Evolutionary conservation across 257 asterid species (phyloP).

Genomic region (Rubia yunnanensis): DNA sequence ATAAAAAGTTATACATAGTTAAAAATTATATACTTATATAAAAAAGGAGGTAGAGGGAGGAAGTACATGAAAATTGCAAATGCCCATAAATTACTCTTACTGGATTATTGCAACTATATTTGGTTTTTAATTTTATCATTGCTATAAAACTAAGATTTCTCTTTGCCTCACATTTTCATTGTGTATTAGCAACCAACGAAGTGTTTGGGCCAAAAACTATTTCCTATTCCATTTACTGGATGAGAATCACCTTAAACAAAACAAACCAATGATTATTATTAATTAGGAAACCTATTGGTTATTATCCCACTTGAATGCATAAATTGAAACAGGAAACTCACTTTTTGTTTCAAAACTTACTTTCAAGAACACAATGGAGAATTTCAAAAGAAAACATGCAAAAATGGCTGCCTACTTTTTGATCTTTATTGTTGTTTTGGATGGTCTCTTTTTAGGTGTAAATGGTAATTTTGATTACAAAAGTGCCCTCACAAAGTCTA

Average conservation of each 20-base stretch:
- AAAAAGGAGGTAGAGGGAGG: not conserved
- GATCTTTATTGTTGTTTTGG: conserved; percentile 25
- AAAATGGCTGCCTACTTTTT: conserved; percentile 10
- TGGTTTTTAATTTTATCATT: not conserved
- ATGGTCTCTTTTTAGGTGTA: conserved; percentile 9
- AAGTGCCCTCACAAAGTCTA: conserved; percentile 55
- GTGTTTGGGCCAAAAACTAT: conserved; percentile 8
- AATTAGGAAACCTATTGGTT: not conserved
- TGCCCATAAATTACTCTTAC: not conserved
- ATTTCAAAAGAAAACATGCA: conserved; percentile 7
- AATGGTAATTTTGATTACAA: conserved; percentile 37
- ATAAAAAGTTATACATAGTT: too few species aligned
- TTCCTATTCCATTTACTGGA: conserved; percentile 1
- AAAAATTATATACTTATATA: too few species aligned
- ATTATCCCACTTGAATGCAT: not conserved
- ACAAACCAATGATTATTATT: not conserved
- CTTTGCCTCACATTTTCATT: conserved; percentile 11
- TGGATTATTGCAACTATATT: not conserved
- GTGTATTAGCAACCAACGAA: conserved; percentile 9
- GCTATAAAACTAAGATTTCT: not conserved
- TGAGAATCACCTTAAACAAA: conserved; percentile 6
- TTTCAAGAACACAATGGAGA: conserved; percentile 17
- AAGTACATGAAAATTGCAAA: not conserved
- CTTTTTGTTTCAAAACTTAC: not conserved
- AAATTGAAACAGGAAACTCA: not conserved